Percentiles rank a stretch among this genome's conserved stretches.
Evolutionary conservation across 805 yeast genomes (phyloP).

Genomic region (Komagataella pseudopastoris): DNA sequence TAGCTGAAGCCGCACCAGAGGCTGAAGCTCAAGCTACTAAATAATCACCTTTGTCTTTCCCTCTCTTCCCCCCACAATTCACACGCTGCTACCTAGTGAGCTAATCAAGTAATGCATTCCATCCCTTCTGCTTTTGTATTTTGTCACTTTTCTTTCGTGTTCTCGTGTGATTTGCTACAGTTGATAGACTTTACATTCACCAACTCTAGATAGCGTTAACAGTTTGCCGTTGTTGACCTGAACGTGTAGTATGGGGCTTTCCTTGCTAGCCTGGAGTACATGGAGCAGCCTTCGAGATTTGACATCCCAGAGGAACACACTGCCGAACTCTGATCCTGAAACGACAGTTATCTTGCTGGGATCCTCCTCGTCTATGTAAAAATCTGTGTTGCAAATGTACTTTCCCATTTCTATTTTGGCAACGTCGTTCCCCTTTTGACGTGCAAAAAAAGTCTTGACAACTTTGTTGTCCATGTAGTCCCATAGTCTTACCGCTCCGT

Average conservation of each 20-base stretch:
- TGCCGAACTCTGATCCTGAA: constrained; percentile 48
- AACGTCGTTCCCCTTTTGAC: background rate
- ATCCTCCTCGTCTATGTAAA: constrained; percentile 23
- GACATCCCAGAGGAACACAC: constrained; percentile 51
- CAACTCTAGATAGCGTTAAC: constrained; percentile 19
- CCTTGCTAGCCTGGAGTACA: background rate
- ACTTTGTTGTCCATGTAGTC: constrained; percentile 73
- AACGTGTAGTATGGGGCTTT: constrained; percentile 25
- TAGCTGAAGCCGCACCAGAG: constrained; percentile 9
- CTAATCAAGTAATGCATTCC: background rate
- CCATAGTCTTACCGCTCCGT: constrained; percentile 74
- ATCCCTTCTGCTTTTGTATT: background rate
- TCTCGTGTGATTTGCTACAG: background rate
- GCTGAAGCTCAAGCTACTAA: constrained; percentile 4
- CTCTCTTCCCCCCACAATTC: background rate
- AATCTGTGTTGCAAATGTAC: constrained; percentile 37
- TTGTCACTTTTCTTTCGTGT: constrained; percentile 5
- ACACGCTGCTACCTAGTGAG: constrained; percentile 1
- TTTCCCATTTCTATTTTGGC: constrained; percentile 22
- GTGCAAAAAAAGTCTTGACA: constrained; percentile 42
- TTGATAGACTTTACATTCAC: constrained; percentile 11
- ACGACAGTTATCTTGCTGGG: constrained; percentile 18
- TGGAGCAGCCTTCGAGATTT: constrained; percentile 38
- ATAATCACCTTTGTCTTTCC: background rate
- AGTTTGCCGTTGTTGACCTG: constrained; percentile 23